These are phyloP conservation scores for Metschnikowia sp. DNA, from an alignment of 805 yeast genomes.

Conservation along the genomic window DNA sequence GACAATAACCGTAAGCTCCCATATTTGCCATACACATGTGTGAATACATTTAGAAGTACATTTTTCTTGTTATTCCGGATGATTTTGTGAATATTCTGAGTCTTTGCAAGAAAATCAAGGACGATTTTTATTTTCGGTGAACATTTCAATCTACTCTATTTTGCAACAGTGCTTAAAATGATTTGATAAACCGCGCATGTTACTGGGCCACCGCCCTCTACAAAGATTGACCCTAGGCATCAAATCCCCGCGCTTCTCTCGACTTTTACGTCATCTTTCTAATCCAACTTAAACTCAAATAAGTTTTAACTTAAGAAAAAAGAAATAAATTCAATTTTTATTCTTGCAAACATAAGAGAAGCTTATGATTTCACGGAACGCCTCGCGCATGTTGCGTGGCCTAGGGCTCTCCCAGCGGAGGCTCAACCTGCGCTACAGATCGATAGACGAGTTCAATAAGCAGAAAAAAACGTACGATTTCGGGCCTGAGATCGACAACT, in stretches of 20 bases:
- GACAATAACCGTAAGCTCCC: too few relatives aligned
- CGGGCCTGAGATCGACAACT: constrained; percentile 18
- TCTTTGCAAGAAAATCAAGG: not conserved
- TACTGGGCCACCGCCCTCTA: too few relatives aligned
- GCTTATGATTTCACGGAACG: not conserved
- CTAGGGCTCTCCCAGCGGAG: not conserved
- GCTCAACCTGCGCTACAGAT: constrained; percentile 8
- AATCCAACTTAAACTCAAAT: too few relatives aligned
- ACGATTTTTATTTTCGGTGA: not conserved
- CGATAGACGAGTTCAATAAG: constrained; percentile 39
- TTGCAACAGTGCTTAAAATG: too few relatives aligned
- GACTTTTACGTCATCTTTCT: too few relatives aligned
- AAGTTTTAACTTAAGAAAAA: too few relatives aligned
- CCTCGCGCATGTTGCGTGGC: not conserved
- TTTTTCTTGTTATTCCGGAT: too few relatives aligned
- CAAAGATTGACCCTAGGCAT: too few relatives aligned
- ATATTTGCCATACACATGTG: too few relatives aligned
- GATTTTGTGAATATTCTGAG: not conserved
- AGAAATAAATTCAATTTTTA: not conserved
- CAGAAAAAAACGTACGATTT: constrained; percentile 28
- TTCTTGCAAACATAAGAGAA: not conserved
- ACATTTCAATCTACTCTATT: not conserved
- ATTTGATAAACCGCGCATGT: too few relatives aligned
- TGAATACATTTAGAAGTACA: too few relatives aligned
- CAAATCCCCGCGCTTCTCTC: too few relatives aligned